Base-by-base conservation (phyloP, 345 rosid genomes). In the Citrus maxima region DNA sequence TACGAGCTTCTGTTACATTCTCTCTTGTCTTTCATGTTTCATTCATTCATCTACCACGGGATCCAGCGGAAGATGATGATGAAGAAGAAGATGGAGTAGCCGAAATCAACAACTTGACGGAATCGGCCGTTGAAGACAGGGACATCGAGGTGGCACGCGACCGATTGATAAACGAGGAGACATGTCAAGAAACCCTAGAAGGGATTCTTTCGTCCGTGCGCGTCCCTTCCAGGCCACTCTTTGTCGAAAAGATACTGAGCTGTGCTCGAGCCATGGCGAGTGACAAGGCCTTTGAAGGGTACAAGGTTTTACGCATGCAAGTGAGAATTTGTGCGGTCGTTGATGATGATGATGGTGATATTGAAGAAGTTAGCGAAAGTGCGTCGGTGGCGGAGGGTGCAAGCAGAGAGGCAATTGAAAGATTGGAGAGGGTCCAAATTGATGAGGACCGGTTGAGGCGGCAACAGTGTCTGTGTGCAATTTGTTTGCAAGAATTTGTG, bases 401-500 rank as follows among this genome's bases (percentile, higher is more conserved):
- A 7, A 61, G 68, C 32, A n/a, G 58, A 32, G n/a, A 59, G 19
- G 19, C 75, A 1, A 60, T 80, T 34, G 82, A 74, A 12, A 54
- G 13, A 6, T 42, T 75, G 22, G 71, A 60, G 62, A 75, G 0
- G 21, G 38, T 80, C 38, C 32, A 10, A 5, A 49, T 19, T 21
- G 63, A 69, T 46, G 51, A 46, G 0, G 51, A 13, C 14, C 51
- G 18, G 51, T 13, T 46, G 51, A 13, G 51, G 51, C 51, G 51
- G 51, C 51, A 46, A 13, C 51, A 46, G 51, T 13, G 18, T 13
- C 51, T 0, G 5, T 74, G 82, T 32, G 25, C 4, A 1, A 46
- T 79, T 16, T 74, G 78, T 19, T 37, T 79, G 73, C 60, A 78
- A 21, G 67, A 3, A 28, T n/a, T 70, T 34, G 7, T 0, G n/a